phyloP scores from a whole-genome alignment of 2,329 filamentous ascomycete genomes.

The Xylaria sp. region DNA sequence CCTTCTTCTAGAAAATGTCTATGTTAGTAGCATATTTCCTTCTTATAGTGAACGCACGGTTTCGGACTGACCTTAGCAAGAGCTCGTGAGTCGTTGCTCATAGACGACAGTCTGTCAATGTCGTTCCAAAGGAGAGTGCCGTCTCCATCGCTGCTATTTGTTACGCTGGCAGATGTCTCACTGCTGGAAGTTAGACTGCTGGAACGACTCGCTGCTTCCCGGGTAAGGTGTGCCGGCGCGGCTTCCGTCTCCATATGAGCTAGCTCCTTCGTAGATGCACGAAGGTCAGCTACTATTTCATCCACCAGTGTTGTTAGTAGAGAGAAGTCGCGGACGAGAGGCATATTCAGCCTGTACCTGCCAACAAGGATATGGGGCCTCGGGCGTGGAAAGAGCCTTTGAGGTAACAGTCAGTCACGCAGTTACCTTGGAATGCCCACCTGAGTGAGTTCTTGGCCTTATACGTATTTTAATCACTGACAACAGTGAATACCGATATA shows the following conservation, averaged over 20 bases:
- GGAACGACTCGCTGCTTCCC: too few species aligned
- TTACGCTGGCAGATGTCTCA: background rate
- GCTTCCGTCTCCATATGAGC: background rate
- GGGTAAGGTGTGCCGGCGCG: too few species aligned
- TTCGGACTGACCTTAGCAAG: conserved; percentile 5
- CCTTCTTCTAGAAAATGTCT: background rate
- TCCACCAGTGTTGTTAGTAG: background rate
- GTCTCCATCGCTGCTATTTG: conserved; percentile 7
- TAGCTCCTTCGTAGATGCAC: background rate
- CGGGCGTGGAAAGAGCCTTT: background rate
- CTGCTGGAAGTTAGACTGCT: background rate
- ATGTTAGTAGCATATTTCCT: background rate
- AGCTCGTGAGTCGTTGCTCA: background rate
- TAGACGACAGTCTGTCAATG: conserved; percentile 6
- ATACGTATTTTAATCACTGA: background rate
- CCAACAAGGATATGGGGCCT: background rate
- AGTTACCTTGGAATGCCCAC: background rate
- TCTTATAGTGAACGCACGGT: background rate
- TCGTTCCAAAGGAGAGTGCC: background rate
- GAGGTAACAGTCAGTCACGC: background rate
- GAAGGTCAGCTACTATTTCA: background rate
- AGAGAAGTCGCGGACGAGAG: background rate
- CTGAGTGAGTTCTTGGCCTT: background rate
- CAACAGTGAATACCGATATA: too few species aligned
- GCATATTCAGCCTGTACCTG: background rate